Conservation (phyloP, 495 filamentous ascomycete genomes). For the Penicillium malachiteum region DNA sequence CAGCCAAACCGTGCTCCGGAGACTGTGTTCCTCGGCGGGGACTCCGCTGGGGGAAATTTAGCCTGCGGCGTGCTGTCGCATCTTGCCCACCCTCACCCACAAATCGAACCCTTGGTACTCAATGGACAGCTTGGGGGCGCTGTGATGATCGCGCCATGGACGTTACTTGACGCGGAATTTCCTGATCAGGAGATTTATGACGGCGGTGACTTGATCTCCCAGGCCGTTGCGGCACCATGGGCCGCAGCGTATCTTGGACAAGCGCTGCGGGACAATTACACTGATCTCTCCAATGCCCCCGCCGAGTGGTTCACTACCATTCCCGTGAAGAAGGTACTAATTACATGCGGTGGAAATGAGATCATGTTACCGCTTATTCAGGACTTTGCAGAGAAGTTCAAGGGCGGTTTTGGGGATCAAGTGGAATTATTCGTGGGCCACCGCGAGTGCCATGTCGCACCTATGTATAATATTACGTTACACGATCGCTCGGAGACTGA, state of each 20-base stretch:
- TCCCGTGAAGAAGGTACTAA: conserved; percentile 48
- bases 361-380: conserved; percentile 58
- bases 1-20: conserved; percentile 37
- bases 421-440: conserved; percentile 40
- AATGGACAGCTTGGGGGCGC: conserved; percentile 41
- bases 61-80: conserved; percentile 58
- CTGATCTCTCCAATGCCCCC: conserved; percentile 50
- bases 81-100: conserved; percentile 58
- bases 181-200: conserved; percentile 44
- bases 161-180: conserved; percentile 43
- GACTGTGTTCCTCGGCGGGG: conserved; percentile 57
- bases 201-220: conserved; percentile 52
- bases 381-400: conserved; percentile 45
- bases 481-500: conserved; percentile 36
- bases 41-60: conserved; percentile 67
- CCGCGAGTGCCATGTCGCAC: conserved; percentile 45
- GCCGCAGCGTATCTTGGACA: conserved; percentile 47
- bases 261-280: conserved; percentile 52
- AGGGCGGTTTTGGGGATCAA: conserved; percentile 24
- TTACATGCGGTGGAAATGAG: conserved; percentile 59
- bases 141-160: conserved; percentile 60
- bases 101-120: conserved; percentile 33
- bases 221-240: conserved; percentile 44
- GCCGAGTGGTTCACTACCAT: conserved; percentile 52
- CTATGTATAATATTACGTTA: conserved; percentile 42